A percentile compares a stretch with the other conserved stretches of the same genome.
phyloP scores from a whole-genome alignment of 108 stramenopile genomes.

The Pseudonitzschia pungens region DNA sequence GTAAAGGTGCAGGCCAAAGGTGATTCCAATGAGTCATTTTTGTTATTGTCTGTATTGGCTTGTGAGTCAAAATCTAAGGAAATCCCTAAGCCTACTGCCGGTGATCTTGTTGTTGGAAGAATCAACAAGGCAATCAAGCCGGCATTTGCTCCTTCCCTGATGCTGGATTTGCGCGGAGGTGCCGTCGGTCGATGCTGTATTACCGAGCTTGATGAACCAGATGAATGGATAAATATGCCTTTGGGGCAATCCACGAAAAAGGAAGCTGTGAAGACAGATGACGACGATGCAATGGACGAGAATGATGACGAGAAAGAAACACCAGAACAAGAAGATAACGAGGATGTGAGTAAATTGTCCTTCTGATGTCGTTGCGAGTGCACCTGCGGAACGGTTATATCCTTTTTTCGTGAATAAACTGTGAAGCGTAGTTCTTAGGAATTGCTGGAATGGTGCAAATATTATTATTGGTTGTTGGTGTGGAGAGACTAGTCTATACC shows the following conservation, averaged over 20 bases:
- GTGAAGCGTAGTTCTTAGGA: slow-evolving; percentile 43
- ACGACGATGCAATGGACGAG: slow-evolving; percentile 41
- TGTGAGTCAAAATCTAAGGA: slow-evolving; percentile 29
- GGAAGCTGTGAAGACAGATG: slow-evolving; percentile 8
- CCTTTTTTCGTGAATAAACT: slow-evolving; percentile 31
- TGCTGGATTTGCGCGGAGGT: slow-evolving; percentile 79
- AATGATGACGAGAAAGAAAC: slow-evolving; percentile 22
- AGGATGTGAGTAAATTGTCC: slow-evolving; percentile 13
- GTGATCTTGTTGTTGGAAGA: slow-evolving; percentile 67
- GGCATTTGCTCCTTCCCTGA: slow-evolving; percentile 67
- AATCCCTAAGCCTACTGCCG: slow-evolving; percentile 38
- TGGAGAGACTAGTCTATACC: slow-evolving; percentile 68
- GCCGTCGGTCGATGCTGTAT: slow-evolving; percentile 81
- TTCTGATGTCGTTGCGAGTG: slow-evolving; percentile 22
- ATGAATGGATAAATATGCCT: slow-evolving; percentile 90
- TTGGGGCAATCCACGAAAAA: slow-evolving; percentile 32
- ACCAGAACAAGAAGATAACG: slow-evolving; percentile 15
- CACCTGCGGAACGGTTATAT: slow-evolving; percentile 60
- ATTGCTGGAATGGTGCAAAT: slow-evolving; percentile 35
- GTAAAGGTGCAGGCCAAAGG: slow-evolving; percentile 36
- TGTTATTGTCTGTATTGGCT: slow-evolving; percentile 48
- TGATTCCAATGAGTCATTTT: slow-evolving; percentile 13
- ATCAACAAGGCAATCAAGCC: slow-evolving; percentile 47
- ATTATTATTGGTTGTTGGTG: slow-evolving; percentile 59
- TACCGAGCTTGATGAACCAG: slow-evolving; percentile 72